Conservation (phyloP, 2,329 filamentous ascomycete species). For the Paracamarosporium sp. region DNA sequence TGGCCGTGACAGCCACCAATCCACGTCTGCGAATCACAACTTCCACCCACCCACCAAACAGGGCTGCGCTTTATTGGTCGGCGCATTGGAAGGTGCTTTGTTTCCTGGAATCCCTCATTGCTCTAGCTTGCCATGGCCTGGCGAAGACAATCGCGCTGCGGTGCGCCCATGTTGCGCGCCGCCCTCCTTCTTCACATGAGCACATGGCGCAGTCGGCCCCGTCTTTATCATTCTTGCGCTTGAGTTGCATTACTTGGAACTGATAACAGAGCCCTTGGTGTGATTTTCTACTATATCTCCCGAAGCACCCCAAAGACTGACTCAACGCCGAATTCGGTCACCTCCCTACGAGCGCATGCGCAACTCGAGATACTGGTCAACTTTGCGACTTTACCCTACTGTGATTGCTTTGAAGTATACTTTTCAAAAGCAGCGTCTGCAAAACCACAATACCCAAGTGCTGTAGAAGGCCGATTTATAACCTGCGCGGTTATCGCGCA, state of each 20-base stretch:
- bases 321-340: background rate
- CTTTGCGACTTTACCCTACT: background rate
- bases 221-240: conserved; percentile 23
- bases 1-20: conserved; percentile 47
- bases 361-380: background rate
- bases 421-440: background rate
- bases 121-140: conserved; percentile 46
- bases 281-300: conserved; percentile 10
- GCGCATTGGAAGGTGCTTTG: conserved; percentile 41
- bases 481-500: conserved; percentile 11
- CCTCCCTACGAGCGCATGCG: background rate
- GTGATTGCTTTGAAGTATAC: background rate
- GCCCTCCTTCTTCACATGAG: conserved; percentile 38
- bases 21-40: conserved; percentile 45
- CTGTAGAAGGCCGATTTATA: conserved; percentile 6
- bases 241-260: conserved; percentile 29
- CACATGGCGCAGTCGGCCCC: background rate
- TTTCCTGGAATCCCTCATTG: conserved; percentile 42
- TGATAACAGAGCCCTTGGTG: conserved; percentile 19
- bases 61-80: conserved; percentile 37
- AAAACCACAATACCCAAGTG: conserved; percentile 20
- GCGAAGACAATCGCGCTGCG: conserved; percentile 33
- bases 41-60: conserved; percentile 44
- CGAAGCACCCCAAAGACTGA: conserved; percentile 17
- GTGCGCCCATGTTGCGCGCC: conserved; percentile 26